phyloP scores from a whole-genome alignment of 2,329 filamentous ascomycete species.

The Catunica adiposa region DNA sequence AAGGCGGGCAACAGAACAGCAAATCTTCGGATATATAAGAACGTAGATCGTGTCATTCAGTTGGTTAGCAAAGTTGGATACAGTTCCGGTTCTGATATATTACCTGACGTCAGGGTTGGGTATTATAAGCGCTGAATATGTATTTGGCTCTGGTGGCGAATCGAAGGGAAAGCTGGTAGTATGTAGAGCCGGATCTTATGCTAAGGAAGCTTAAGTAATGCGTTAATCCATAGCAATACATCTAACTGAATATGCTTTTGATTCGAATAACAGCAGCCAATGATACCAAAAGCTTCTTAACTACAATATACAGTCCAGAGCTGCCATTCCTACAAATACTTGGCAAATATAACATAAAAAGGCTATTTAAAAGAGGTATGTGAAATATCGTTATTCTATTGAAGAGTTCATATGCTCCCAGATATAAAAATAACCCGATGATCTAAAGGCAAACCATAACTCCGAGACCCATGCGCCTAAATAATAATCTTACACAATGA shows the following conservation, averaged over 20 bases:
- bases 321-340: no score
- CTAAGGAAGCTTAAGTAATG: background rate
- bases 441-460: background rate
- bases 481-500: no score
- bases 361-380: background rate
- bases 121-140: background rate
- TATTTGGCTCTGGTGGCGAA: background rate
- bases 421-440: background rate
- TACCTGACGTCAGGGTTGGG: no score
- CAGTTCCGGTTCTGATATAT: no score
- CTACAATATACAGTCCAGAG: background rate
- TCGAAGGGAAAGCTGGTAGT: background rate
- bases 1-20: background rate
- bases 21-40: background rate
- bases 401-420: background rate
- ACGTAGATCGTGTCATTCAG: no score
- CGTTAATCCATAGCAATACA: constrained; percentile 1
- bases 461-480: background rate
- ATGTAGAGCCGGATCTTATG: background rate
- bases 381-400: background rate
- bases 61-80: no score
- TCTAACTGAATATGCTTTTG: background rate
- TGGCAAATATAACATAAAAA: background rate
- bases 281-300: background rate
- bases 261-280: background rate